Conservation (phyloP, 2,329 filamentous ascomycete species). For the Trematosphaeria pertusa region DNA sequence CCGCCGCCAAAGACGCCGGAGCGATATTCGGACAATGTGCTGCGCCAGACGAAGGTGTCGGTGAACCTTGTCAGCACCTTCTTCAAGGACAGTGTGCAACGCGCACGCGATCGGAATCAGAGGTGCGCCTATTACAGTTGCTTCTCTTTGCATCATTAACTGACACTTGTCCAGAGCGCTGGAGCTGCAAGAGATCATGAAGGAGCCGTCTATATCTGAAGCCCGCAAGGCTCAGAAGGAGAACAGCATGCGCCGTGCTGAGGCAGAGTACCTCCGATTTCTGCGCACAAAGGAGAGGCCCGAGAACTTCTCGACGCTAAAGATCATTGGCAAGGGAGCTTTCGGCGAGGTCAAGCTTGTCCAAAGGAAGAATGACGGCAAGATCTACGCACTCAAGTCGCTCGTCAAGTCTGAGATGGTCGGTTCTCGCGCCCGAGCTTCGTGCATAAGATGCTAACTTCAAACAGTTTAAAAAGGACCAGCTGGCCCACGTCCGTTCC, state of each 20-base stretch:
- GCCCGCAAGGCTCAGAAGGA: conserved; percentile 83
- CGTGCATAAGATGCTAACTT: conserved; percentile 23
- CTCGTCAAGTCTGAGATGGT: conserved; percentile 97
- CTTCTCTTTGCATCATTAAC: conserved; percentile 24
- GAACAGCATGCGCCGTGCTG: conserved; percentile 82
- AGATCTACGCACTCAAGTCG: conserved; percentile 98
- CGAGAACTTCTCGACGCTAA: conserved; percentile 93
- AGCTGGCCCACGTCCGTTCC: conserved; percentile 94
- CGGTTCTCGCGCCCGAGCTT: conserved; percentile 12
- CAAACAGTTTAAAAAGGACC: conserved; percentile 87
- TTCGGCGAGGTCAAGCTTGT: conserved; percentile 99
- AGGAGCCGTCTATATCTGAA: conserved; percentile 76
- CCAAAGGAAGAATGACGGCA: conserved; percentile 93
- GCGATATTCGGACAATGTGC: conserved; percentile 85
- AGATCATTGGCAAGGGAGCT: conserved; percentile 98
- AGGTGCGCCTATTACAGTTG: conserved; percentile 64
- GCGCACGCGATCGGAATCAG: conserved; percentile 92
- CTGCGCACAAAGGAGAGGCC: conserved; percentile 91
- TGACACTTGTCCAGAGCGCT: conserved; percentile 70
- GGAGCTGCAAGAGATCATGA: conserved; percentile 86
- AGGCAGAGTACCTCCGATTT: conserved; percentile 93
- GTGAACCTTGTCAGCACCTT: conserved; percentile 75
- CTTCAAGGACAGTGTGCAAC: conserved; percentile 98
- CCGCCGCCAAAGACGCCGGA: conserved; percentile 83
- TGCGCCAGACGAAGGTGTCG: conserved; percentile 72